Base-by-base conservation (phyloP, 2,329 filamentous ascomycete genomes). In the Diplodia scrobiculata region DNA sequence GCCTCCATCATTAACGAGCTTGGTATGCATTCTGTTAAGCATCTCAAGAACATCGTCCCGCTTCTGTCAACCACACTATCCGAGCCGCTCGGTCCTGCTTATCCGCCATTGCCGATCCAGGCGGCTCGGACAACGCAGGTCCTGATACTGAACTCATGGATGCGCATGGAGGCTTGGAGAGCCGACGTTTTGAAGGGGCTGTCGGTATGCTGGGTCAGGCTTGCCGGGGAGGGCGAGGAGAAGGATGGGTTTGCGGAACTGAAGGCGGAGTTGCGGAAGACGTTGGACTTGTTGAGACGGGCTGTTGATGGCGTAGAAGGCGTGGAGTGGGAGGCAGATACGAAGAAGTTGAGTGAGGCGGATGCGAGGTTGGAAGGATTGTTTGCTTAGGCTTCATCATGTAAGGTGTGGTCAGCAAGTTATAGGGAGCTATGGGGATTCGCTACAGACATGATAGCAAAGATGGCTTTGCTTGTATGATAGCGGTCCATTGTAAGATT, bases 31-130 rank as follows among this genome's bases (percentile, higher is more conserved):
- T 80, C 85, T 1, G 84, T 87, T 32, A 90, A 89, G 72, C 88
- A 93, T 74, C 78, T 92, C 1, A 86, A 88, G 82, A 85, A 87
- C 53, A 76, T 94, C 7, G 74, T 96, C 0, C 87, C 90, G 0
- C 81, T 93, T 69, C 76, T 91, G 10, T 86, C 86, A 2, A 79
- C 81, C 47, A 84, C 89, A 10, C 79, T 96, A 63, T 83, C 85
- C 2, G 87, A 92, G 72, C 87, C 91, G 5, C 91, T 95, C 72
- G 83, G 84, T 0, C 78, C 84, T 10, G 80, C 83, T 1, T 80
- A 85, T 68, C 79, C 84, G 0, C 77, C 81, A 0, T 78, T 88
- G 1, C 77, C 92, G 1, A 63, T 82, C 0, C 80, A 84, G 0
- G 83, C 86, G 0, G 75, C 83, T 2, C 74, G 79, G 19, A 82